Base-by-base conservation (phyloP, 768 basidiomycete genomes). In the Boletus vermiculosoides region DNA sequence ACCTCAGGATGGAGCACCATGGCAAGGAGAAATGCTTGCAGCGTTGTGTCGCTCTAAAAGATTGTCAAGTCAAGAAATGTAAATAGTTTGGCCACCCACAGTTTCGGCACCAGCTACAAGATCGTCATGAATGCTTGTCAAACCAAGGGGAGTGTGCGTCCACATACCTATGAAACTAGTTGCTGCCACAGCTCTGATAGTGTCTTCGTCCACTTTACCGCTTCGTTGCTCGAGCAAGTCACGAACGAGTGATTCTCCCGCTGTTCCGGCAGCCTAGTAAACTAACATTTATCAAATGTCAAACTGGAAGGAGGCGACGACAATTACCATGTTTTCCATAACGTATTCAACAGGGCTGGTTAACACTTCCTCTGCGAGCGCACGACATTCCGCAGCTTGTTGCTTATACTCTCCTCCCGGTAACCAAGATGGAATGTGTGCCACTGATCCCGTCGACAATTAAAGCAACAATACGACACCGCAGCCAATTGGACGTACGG, bases 1-100 rank as follows among this genome's bases (percentile, higher is more conserved):
- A 68, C 60, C 25, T 73, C 65, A 1, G 74, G 74, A 52, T 73
- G 36, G 25, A 67, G 65, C 9, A 70, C 36, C 73, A 76, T 75
- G 20, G 70, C 73, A 5, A 75, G 66, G 48, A 73, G 46, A 55
- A 76, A 75, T 9, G 66, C 49, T 22, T 45, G 56, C 12, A 72
- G 1, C 1, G 45, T 55, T 2, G 52, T 51, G 55, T 52, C 53
- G 22, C 25, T 61, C 67, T 73, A 54, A n/a, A 36, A 30, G 0
- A 36, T 13, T 1, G 46, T 57, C 34, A 56, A 52, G n/a, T 22
- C 31, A 10, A 25, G 20, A n/a, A n/a, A n/a, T 3, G 5, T 16
- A 25, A 23, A 23, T 1, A 33, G 6, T 6, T 20, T 39, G 16
- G 8, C 6, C 23, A 50, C 70, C 11, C 40, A 71, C 70, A 10